Evolutionary conservation across 257 asterid species (phyloP).

Genomic region (Ocimum tenuiflorum): DNA sequence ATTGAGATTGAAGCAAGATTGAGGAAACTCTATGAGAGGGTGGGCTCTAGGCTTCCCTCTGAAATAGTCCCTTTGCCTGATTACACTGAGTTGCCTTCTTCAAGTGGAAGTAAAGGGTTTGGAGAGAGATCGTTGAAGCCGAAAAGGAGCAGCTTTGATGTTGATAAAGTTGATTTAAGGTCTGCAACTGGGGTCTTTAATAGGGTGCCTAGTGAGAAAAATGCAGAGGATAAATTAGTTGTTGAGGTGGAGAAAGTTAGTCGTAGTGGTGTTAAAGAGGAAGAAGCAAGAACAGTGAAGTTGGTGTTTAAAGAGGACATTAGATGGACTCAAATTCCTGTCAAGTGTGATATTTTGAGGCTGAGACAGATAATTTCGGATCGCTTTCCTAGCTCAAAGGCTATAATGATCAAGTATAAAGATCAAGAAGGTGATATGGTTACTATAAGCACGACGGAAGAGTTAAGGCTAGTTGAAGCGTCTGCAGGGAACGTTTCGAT

Average conservation of each 20-base stretch:
- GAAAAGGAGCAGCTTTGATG: conserved; percentile 29
- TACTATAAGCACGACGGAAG: conserved; percentile 66
- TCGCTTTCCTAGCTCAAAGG: conserved; percentile 54
- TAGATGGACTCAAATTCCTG: conserved; percentile 81
- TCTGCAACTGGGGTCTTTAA: background rate
- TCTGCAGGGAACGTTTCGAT: conserved; percentile 46
- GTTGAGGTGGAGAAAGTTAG: conserved; percentile 60
- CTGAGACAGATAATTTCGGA: conserved; percentile 48
- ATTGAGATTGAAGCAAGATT: conserved; percentile 62
- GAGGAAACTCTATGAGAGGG: conserved; percentile 43
- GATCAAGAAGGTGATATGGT: conserved; percentile 87
- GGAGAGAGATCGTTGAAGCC: conserved; percentile 37
- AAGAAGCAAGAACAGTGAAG: conserved; percentile 51
- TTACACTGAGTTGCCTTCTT: conserved; percentile 31
- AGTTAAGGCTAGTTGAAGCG: conserved; percentile 74
- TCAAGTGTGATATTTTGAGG: conserved; percentile 45
- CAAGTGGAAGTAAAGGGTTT: conserved; percentile 21
- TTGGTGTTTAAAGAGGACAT: conserved; percentile 78
- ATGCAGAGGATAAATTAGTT: conserved; percentile 41
- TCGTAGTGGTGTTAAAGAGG: conserved; percentile 33
- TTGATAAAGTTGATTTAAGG: conserved; percentile 21
- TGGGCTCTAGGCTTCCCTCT: conserved; percentile 29
- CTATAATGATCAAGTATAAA: conserved; percentile 60
- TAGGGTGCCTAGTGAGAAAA: conserved; percentile 20
- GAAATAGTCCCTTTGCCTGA: conserved; percentile 50